phyloP scores from a whole-genome alignment of 345 rosid species.

The Populus deltoides region DNA sequence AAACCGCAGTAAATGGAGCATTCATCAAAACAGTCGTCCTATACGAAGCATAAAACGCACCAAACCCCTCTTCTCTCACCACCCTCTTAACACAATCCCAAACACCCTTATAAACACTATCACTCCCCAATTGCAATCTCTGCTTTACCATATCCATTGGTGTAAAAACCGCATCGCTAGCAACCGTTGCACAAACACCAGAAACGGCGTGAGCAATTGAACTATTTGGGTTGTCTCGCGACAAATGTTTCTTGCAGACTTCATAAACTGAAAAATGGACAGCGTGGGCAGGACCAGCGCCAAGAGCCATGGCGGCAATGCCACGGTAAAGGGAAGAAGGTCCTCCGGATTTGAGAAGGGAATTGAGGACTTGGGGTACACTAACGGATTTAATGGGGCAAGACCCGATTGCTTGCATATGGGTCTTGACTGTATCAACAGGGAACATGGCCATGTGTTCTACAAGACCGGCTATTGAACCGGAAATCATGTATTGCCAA shows the following conservation, averaged over 20 bases:
- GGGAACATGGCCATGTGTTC: conserved; percentile 99
- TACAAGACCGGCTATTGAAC: conserved; percentile 84
- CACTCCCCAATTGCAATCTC: conserved; percentile 71
- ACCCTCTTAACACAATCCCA: conserved; percentile 77
- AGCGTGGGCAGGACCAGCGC: conserved; percentile 99
- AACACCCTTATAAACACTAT: conserved; percentile 62
- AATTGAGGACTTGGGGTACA: conserved; percentile 71
- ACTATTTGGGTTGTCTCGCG: conserved; percentile 64
- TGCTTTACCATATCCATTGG: conserved; percentile 99
- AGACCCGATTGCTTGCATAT: conserved; percentile 91
- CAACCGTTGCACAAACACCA: conserved; percentile 85
- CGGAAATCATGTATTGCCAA: conserved; percentile 96
- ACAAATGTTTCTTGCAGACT: conserved; percentile 62
- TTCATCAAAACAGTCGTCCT: conserved; percentile 95
- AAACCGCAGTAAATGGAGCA: conserved; percentile 93
- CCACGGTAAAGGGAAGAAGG: conserved; percentile 78
- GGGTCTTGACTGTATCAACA: conserved; percentile 92
- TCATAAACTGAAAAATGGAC: conserved; percentile 92
- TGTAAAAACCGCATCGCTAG: conserved; percentile 91
- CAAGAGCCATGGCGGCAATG: conserved; percentile 94
- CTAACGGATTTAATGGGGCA: conserved; percentile 85
- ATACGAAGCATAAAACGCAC: conserved; percentile 91
- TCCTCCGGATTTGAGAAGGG: conserved; percentile 68
- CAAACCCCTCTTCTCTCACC: conserved; percentile 67
- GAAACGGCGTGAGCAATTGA: conserved; percentile 78